Conservation (phyloP, 768 basidiomycete genomes). For the Candolleomyces eurysporus region DNA sequence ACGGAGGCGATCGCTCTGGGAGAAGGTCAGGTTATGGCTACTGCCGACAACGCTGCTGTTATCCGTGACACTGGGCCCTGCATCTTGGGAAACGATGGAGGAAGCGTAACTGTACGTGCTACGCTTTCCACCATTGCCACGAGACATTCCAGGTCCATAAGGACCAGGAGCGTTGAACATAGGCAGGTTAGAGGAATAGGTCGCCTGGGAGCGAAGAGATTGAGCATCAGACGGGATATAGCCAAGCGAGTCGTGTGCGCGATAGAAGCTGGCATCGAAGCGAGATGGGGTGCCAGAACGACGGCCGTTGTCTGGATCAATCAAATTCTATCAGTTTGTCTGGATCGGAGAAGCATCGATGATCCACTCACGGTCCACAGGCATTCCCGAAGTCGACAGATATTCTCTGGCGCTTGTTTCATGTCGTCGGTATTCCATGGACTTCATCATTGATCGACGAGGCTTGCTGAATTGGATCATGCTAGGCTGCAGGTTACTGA, state of each 20-base stretch:
- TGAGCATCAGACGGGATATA: conserved; percentile 96
- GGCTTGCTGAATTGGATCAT: conserved; percentile 99
- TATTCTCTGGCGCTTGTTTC: conserved; percentile 90
- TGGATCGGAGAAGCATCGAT: not conserved
- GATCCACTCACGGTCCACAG: conserved; percentile 50
- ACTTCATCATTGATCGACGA: conserved; percentile 80
- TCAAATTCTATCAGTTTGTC: not conserved
- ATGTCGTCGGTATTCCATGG: conserved; percentile 89
- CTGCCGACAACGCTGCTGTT: conserved; percentile 61
- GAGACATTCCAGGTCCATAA: conserved; percentile 65
- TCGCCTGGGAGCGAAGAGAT: conserved; percentile 94
- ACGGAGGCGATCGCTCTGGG: conserved; percentile 87
- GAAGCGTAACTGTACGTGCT: conserved; percentile 84
- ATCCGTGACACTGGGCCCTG: conserved; percentile 60
- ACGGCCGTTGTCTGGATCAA: conserved; percentile 40
- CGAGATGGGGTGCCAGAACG: conserved; percentile 90
- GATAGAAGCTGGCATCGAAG: conserved; percentile 94
- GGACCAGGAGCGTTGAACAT: conserved; percentile 73
- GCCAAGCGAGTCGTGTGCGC: conserved; percentile 89
- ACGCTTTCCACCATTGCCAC: conserved; percentile 68
- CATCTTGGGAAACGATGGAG: conserved; percentile 92
- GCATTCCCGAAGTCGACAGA: conserved; percentile 40
- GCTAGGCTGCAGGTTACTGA: conserved; percentile 93
- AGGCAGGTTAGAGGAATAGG: conserved; percentile 89
- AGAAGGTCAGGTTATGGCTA: conserved; percentile 68